Evolutionary conservation across 1,284 basidiomycete species (phyloP).

Genomic region (Ustanciosporium gigantosporum): DNA sequence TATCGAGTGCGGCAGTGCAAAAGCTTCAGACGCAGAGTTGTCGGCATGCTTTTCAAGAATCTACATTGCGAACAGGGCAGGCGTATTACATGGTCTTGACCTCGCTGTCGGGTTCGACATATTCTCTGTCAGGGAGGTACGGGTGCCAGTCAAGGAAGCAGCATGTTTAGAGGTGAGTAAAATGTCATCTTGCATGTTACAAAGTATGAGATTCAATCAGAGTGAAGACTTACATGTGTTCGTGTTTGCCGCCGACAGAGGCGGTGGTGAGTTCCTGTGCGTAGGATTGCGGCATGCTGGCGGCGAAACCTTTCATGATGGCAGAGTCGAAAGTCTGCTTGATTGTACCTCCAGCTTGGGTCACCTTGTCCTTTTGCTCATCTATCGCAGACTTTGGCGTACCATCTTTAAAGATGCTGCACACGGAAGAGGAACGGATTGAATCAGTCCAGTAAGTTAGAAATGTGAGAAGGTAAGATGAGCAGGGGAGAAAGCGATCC

Average conservation of each 20-base stretch:
- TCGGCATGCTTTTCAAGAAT: too few species aligned
- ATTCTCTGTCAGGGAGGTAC: constrained; percentile 42
- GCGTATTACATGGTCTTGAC: constrained; percentile 43
- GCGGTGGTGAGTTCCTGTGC: constrained; percentile 28
- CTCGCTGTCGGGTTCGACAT: constrained; percentile 54
- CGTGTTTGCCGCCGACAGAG: constrained; percentile 40
- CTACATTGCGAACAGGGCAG: too few species aligned
- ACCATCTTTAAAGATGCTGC: constrained; percentile 50
- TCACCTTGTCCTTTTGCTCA: constrained; percentile 37
- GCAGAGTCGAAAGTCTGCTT: constrained; percentile 49
- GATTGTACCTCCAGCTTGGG: constrained; percentile 44
- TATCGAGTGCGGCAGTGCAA: too few species aligned
- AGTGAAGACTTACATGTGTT: constrained; percentile 50
- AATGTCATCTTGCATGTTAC: neutral
- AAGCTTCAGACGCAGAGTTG: too few species aligned
- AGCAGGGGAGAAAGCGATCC: neutral
- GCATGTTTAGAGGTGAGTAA: too few species aligned
- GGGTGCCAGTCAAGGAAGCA: too few species aligned
- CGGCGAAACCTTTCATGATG: constrained; percentile 54
- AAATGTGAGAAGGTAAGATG: neutral
- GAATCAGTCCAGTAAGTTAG: neutral
- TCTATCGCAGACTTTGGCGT: constrained; percentile 38
- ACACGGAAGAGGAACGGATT: neutral
- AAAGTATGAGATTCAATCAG: neutral
- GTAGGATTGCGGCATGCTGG: constrained; percentile 35